Conservation (phyloP, 805 yeast species). For the Torulaspora microellipsoides region DNA sequence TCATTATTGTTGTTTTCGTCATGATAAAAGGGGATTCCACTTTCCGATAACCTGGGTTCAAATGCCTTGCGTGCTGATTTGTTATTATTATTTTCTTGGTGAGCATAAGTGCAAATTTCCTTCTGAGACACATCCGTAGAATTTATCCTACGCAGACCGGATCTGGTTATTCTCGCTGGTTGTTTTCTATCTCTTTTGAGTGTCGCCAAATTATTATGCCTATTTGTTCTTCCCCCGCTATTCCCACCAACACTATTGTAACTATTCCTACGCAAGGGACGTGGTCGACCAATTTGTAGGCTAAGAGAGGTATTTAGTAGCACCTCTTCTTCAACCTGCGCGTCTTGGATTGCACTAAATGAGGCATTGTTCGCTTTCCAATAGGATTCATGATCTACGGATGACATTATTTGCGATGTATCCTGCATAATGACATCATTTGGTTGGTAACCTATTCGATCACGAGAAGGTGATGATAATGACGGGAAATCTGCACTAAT, state of each 20-base stretch:
- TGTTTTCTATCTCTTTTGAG: conserved; percentile 11
- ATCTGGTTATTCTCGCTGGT: conserved; percentile 27
- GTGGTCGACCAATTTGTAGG: conserved; percentile 15
- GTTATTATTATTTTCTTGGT: neutral
- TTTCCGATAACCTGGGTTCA: conserved; percentile 38
- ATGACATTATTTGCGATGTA: neutral
- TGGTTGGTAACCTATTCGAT: no score
- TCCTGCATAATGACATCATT: neutral
- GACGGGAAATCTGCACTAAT: no score
- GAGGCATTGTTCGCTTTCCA: conserved; percentile 3
- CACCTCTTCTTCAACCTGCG: conserved; percentile 2
- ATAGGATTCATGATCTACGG: neutral
- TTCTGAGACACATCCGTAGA: conserved; percentile 8
- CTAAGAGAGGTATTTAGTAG: conserved; percentile 7
- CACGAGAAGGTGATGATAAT: no score
- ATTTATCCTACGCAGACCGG: conserved; percentile 15
- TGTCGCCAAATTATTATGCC: conserved; percentile 3
- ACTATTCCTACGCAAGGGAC: conserved; percentile 16
- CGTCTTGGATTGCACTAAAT: neutral
- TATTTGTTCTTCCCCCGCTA: neutral
- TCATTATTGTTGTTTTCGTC: conserved; percentile 39
- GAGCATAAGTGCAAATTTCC: conserved; percentile 1
- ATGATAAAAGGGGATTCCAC: conserved; percentile 54
- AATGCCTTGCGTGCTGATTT: conserved; percentile 36
- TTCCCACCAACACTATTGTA: conserved; percentile 5